phyloP scores from a whole-genome alignment of 1,139 yeast species.

The Lodderomyces orthopsilosis region DNA sequence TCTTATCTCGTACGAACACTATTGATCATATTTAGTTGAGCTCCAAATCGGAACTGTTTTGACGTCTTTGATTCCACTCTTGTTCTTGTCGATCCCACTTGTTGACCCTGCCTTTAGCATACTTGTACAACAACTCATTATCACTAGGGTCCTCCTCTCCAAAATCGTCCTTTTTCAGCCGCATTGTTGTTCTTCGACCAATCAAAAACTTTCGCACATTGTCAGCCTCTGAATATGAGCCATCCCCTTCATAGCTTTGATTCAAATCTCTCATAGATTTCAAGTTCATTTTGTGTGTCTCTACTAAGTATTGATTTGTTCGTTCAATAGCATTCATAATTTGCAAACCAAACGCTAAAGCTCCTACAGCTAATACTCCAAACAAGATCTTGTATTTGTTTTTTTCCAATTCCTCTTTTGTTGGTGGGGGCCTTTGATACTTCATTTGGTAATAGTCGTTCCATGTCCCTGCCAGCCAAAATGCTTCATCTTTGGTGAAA shows the following conservation, averaged over 20 bases:
- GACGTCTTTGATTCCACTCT: conserved; percentile 1
- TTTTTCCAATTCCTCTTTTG: conserved; percentile 40
- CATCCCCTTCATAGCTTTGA: conserved; percentile 49
- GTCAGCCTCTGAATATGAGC: conserved; percentile 46
- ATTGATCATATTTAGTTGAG: not conserved
- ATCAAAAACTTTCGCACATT: conserved; percentile 59
- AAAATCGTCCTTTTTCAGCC: conserved; percentile 11
- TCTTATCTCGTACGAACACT: not conserved
- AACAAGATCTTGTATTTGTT: conserved; percentile 47
- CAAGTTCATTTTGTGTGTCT: conserved; percentile 37
- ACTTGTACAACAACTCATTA: conserved; percentile 30
- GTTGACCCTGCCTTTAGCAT: conserved; percentile 31
- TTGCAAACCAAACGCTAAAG: conserved; percentile 43
- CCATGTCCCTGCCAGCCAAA: conserved; percentile 74
- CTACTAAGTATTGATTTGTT: conserved; percentile 29
- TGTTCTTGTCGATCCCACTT: conserved; percentile 15
- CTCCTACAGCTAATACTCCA: conserved; percentile 41
- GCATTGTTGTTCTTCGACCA: conserved; percentile 46
- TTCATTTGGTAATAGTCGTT: conserved; percentile 56
- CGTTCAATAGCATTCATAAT: conserved; percentile 41
- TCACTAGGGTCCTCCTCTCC: conserved; percentile 19
- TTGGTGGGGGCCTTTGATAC: conserved; percentile 38
- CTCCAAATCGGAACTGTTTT: not conserved
- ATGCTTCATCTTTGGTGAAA: conserved; percentile 41
- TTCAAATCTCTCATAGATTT: conserved; percentile 46